Evolutionary conservation across 1,284 basidiomycete genomes (phyloP), one percentile per base, ranked within the genome.

Genomic region (Volvariella surrecta): DNA sequence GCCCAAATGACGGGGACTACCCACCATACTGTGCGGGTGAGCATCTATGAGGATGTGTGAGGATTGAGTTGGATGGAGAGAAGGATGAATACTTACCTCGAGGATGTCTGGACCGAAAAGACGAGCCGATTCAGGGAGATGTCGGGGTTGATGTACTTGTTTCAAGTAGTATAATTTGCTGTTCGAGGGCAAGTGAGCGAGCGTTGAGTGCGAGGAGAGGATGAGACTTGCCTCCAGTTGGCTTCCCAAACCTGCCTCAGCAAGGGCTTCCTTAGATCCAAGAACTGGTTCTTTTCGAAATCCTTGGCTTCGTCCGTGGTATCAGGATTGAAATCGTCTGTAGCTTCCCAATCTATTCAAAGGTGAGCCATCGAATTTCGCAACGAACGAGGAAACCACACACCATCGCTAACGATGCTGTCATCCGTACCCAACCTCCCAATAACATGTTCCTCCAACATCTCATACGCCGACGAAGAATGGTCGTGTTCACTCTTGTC

Each of bases 81-180:
- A 19, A 45, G 31, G 41, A 16, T 40, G 15, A 43, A 17, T 22
- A 55, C 66, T 21, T 47, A 82, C 84, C 73, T 99, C 95, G 30
- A 98, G 79, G 50, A 82, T 76, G 46, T 74, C 70, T 4, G 83
- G 82, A 13, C 86, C 85, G 60, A 99, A 98, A 50, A 99, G 70
- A 48, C 89, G 80, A 0, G 93, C 93, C 9, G 91, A 84, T 39
- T 93, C 75, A 21, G 83, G 73, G 42, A 96, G 62, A 63, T 99
- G 96, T 39, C 95, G 82, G 4, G 95, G 89, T 63, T 95, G 91
- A 63, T 99, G 95, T 0, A 99, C 92, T 63, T 99, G 95, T 57
- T 90, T 78, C 42, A 99, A 72, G 62, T 99, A 99, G 61, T 96
- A 99, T 17, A 87, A 80, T 71, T 99, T 99, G 57, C 85, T 84